These are phyloP conservation scores for Mallotus nudiflorus DNA, from an alignment of 345 rosid genomes.

Conservation along the genomic window DNA sequence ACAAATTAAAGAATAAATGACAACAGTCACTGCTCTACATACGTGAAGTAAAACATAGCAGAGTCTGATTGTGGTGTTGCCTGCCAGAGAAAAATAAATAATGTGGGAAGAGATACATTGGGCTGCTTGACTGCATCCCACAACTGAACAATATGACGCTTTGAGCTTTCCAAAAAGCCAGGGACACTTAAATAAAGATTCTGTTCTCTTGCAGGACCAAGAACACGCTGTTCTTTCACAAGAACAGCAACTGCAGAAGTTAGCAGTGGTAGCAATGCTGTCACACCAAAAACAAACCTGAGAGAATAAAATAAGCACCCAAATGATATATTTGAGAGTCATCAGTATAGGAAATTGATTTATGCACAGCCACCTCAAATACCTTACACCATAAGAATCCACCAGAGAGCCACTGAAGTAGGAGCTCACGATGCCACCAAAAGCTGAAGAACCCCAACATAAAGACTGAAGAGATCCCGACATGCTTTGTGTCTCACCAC, in stretches of 20 bases:
- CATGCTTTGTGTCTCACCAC: slow-evolving; percentile 94
- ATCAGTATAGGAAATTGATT: background rate
- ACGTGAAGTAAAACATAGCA: slow-evolving; percentile 98
- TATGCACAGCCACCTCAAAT: slow-evolving; percentile 16
- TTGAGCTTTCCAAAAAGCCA: slow-evolving; percentile 67
- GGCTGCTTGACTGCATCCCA: slow-evolving; percentile 83
- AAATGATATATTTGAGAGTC: slow-evolving; percentile 12
- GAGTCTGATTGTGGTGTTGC: slow-evolving; percentile 98
- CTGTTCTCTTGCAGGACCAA: slow-evolving; percentile 43
- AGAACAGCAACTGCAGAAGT: slow-evolving; percentile 95
- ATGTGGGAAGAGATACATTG: slow-evolving; percentile 75
- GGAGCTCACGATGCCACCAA: slow-evolving; percentile 96
- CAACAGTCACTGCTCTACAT: slow-evolving; percentile 26
- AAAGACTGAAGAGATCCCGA: slow-evolving; percentile 91
- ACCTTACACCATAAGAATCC: slow-evolving; percentile 90
- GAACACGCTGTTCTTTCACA: slow-evolving; percentile 73
- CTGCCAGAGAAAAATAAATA: slow-evolving; percentile 96
- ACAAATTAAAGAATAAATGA: slow-evolving; percentile 4
- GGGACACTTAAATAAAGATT: slow-evolving; percentile 39
- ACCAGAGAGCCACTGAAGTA: slow-evolving; percentile 95
- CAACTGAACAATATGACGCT: slow-evolving; percentile 57
- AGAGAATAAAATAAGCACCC: slow-evolving; percentile 22
- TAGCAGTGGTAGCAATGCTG: slow-evolving; percentile 77
- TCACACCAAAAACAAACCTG: slow-evolving; percentile 97
- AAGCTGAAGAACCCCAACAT: slow-evolving; percentile 98